Conservation (phyloP, 192 early-diverging fungal genomes). For the Coemansia sp. region DNA sequence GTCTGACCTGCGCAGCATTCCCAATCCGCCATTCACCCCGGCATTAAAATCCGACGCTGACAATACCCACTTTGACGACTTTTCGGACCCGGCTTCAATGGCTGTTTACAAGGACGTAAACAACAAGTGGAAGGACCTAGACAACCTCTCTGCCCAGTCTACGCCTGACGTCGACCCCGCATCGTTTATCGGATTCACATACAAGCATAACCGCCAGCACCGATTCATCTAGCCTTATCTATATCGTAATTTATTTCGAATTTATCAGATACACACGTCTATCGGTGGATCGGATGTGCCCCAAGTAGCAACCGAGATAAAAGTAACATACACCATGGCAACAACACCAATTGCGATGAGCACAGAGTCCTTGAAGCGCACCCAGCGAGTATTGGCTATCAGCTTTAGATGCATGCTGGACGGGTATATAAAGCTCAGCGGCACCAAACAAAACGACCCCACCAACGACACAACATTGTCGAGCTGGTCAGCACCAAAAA, state of each 20-base stretch:
- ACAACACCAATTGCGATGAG: constrained; percentile 70
- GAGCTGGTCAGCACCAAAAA: constrained; percentile 74
- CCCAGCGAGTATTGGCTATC: constrained; percentile 53
- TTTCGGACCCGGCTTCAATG: constrained; percentile 61
- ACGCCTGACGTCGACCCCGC: constrained; percentile 64
- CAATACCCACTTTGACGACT: constrained; percentile 80
- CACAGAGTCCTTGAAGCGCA: constrained; percentile 58
- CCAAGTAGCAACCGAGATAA: constrained; percentile 41
- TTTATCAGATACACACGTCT: constrained; percentile 18
- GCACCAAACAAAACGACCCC: constrained; percentile 77
- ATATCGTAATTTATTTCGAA: not conserved
- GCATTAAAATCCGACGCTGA: constrained; percentile 66
- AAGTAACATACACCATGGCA: constrained; percentile 83
- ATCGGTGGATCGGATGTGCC: constrained; percentile 36
- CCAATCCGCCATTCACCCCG: constrained; percentile 72
- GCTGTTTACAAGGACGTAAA: constrained; percentile 59
- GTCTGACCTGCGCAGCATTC: constrained; percentile 59
- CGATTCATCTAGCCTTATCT: constrained; percentile 20
- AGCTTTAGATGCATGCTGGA: constrained; percentile 79
- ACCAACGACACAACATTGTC: constrained; percentile 85
- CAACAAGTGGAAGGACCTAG: constrained; percentile 53
- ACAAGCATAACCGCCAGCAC: constrained; percentile 53
- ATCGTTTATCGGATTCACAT: constrained; percentile 84
- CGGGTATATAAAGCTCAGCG: constrained; percentile 85
- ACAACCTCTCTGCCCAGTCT: constrained; percentile 23